Conservation (phyloP, 1,284 basidiomycete species). For the Moniliophthora roreri region DNA sequence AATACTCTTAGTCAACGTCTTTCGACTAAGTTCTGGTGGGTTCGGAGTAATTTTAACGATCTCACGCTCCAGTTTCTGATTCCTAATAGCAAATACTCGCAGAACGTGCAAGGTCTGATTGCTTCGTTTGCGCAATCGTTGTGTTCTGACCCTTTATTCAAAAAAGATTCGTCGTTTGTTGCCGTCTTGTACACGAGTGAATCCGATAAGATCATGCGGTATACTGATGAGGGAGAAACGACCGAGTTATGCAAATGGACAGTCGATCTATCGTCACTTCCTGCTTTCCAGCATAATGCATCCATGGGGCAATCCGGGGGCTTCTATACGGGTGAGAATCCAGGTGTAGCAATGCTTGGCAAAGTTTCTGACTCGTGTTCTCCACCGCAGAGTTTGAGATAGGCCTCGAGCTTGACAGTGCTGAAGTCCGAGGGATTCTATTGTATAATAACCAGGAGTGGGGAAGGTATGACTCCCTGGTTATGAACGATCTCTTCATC, state of each 20-base stretch:
- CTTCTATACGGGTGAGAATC: slow-evolving; percentile 71
- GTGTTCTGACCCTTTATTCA: not conserved
- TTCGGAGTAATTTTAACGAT: slow-evolving; percentile 17
- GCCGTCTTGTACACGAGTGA: slow-evolving; percentile 78
- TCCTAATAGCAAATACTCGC: slow-evolving; percentile 68
- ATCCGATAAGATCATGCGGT: slow-evolving; percentile 70
- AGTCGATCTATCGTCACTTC: slow-evolving; percentile 73
- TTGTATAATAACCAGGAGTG: slow-evolving; percentile 73
- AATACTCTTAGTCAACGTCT: slow-evolving; percentile 59
- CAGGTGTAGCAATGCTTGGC: too few relatives aligned
- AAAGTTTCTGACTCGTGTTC: not conserved
- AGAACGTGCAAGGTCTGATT: slow-evolving; percentile 54
- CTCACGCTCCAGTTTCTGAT: slow-evolving; percentile 18
- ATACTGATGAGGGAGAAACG: slow-evolving; percentile 79
- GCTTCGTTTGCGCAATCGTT: slow-evolving; percentile 10
- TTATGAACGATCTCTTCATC: too few relatives aligned
- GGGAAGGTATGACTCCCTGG: slow-evolving; percentile 55
- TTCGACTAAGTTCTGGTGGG: slow-evolving; percentile 76
- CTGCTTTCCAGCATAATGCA: slow-evolving; percentile 72
- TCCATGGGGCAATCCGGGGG: slow-evolving; percentile 50
- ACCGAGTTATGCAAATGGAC: slow-evolving; percentile 83
- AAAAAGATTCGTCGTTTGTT: slow-evolving; percentile 69
- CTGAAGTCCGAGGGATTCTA: slow-evolving; percentile 77
- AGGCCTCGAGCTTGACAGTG: slow-evolving; percentile 77
- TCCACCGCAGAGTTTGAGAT: slow-evolving; percentile 68